Percentiles rank a stretch among this genome's conserved stretches.
phyloP scores from a whole-genome alignment of 2,329 filamentous ascomycete species.

The Colletotrichum kahawae region DNA sequence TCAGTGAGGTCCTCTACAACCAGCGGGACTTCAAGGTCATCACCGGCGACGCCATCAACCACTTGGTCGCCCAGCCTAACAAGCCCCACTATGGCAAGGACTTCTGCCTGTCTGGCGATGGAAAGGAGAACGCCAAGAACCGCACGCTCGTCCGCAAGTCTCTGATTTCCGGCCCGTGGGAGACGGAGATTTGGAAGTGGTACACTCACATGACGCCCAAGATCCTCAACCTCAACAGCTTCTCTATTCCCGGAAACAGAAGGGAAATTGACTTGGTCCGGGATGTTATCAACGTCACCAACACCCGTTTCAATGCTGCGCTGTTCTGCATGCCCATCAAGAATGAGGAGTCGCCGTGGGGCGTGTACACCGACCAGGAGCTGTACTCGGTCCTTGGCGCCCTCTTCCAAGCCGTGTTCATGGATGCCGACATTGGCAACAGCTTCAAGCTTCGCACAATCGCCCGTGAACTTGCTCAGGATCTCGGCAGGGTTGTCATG shows the following conservation, averaged over 20 bases:
- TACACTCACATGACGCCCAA: conserved; percentile 27
- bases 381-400: conserved; percentile 61
- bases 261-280: conserved; percentile 41
- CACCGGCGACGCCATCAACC: conserved; percentile 61
- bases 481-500: conserved; percentile 57
- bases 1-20: conserved; percentile 57
- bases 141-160: conserved; percentile 49
- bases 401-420: conserved; percentile 60
- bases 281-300: conserved; percentile 55
- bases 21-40: conserved; percentile 61
- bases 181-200: conserved; percentile 26
- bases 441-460: conserved; percentile 59
- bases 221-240: conserved; percentile 31
- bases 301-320: conserved; percentile 59
- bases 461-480: conserved; percentile 52
- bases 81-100: conserved; percentile 35
- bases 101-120: conserved; percentile 56
- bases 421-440: conserved; percentile 61
- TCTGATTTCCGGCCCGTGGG: conserved; percentile 21
- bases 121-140: conserved; percentile 40
- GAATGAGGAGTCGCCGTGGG: conserved; percentile 52
- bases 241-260: conserved; percentile 26
- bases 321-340: conserved; percentile 61
- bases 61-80: conserved; percentile 54
- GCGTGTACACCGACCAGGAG: conserved; percentile 62